phyloP scores from a whole-genome alignment of 2,329 filamentous ascomycete genomes.

The Fusarium torreyae region DNA sequence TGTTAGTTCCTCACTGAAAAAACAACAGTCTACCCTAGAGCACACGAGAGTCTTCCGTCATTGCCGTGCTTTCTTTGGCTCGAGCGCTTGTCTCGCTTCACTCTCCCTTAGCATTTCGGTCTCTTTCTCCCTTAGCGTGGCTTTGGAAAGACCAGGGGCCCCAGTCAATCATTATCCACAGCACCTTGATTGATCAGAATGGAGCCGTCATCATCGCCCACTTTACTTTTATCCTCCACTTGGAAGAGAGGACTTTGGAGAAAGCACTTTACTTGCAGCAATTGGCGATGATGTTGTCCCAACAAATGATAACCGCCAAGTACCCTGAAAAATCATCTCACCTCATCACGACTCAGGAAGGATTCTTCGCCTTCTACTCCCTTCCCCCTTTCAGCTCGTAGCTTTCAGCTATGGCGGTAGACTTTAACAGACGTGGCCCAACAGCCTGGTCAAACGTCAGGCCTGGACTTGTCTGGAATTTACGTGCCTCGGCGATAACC shows the following conservation, averaged over 20 bases:
- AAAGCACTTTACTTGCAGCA: constrained; percentile 43
- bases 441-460: constrained; percentile 17
- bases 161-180: constrained; percentile 20
- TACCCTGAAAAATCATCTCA: constrained; percentile 1
- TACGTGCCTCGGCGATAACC: constrained; percentile 20
- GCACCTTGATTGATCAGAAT: constrained; percentile 31
- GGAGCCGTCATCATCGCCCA: constrained; percentile 36
- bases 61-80: constrained; percentile 8
- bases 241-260: constrained; percentile 17
- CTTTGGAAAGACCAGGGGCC: constrained; percentile 23
- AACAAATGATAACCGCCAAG: constrained; percentile 11
- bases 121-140: constrained; percentile 36
- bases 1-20: constrained; percentile 1
- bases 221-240: constrained; percentile 36
- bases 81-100: constrained; percentile 34
- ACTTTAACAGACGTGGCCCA: constrained; percentile 15
- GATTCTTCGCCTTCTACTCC: constrained; percentile 10
- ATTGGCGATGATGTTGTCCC: constrained; percentile 4
- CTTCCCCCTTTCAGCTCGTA: constrained; percentile 13
- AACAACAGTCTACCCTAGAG: constrained; percentile 27
- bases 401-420: constrained; percentile 27
- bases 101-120: constrained; percentile 28
- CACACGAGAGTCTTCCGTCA: constrained; percentile 10
- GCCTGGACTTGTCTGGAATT: constrained; percentile 26
- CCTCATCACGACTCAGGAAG: constrained; percentile 10